Percentiles rank a stretch among this genome's conserved stretches.
phyloP scores from a whole-genome alignment of 306 rosid genomes.

The Inga leiocalycina region DNA sequence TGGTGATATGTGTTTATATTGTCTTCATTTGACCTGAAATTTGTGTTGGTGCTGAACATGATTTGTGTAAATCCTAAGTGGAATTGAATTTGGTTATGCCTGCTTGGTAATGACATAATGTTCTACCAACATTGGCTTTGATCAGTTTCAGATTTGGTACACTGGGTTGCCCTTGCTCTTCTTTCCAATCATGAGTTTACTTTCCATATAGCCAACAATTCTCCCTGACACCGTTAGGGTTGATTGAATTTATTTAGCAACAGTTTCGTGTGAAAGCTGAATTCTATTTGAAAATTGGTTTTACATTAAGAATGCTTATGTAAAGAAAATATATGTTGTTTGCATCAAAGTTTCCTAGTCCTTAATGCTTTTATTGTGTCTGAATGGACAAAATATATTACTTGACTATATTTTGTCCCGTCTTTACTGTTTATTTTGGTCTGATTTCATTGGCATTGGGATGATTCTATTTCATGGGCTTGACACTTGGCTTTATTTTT shows the following conservation, averaged over 20 bases:
- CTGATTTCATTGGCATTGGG: background rate
- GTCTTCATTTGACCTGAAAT: background rate
- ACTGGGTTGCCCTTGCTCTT: background rate
- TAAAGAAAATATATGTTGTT: constrained; percentile 1
- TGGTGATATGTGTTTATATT: background rate
- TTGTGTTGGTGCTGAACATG: background rate
- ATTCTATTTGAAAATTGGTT: background rate
- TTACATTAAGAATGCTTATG: background rate
- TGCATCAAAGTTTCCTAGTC: background rate
- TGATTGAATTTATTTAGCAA: background rate
- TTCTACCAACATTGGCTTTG: constrained; percentile 4
- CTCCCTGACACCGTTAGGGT: background rate
- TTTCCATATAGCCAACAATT: constrained; percentile 11
- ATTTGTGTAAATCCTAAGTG: background rate
- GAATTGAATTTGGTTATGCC: background rate
- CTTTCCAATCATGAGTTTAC: background rate
- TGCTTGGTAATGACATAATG: background rate
- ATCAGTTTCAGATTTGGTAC: background rate
- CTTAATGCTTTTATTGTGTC: background rate
- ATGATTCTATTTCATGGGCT: background rate
- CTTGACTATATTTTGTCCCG: background rate
- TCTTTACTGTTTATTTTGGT: constrained; percentile 23
- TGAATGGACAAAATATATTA: background rate
- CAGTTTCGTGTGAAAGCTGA: background rate
- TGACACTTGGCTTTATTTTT: background rate